Evolutionary conservation across 352 stramenopile genomes (phyloP).

Genomic region (Globisporangium okanoganense): DNA sequence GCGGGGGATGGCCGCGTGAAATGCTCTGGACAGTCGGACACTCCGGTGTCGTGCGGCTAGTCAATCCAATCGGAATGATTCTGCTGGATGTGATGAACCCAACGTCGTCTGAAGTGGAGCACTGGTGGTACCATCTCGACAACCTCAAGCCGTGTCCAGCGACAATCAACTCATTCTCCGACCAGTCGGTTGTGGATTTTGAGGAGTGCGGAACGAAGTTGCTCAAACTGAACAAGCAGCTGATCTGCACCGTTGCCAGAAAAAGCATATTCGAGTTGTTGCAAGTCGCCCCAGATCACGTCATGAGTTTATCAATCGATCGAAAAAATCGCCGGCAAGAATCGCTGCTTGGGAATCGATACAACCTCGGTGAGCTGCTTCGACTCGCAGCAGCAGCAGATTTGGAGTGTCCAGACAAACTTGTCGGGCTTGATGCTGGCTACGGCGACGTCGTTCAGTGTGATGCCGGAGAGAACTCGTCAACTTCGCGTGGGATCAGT

Average conservation of each 20-base stretch:
- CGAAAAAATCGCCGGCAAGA: constrained; percentile 11
- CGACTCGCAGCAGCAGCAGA: constrained; percentile 48
- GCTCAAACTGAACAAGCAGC: constrained; percentile 33
- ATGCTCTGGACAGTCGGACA: constrained; percentile 76
- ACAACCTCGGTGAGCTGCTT: constrained; percentile 50
- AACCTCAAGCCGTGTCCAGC: constrained; percentile 25
- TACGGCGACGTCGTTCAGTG: background rate
- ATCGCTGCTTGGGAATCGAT: constrained; percentile 30
- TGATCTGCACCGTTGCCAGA: constrained; percentile 58
- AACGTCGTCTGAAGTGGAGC: constrained; percentile 36
- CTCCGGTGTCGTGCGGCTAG: constrained; percentile 38
- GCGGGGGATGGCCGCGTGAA: constrained; percentile 30
- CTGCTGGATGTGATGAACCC: constrained; percentile 65
- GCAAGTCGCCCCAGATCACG: constrained; percentile 48
- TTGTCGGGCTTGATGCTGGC: constrained; percentile 26
- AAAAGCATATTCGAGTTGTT: constrained; percentile 61
- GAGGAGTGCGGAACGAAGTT: constrained; percentile 30
- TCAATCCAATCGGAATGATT: constrained; percentile 53
- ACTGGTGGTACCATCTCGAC: constrained; percentile 75
- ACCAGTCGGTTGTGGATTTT: constrained; percentile 43
- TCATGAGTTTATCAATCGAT: constrained; percentile 49
- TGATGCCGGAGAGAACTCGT: constrained; percentile 11
- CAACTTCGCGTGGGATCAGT: constrained; percentile 7
- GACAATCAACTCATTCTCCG: constrained; percentile 18
- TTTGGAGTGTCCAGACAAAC: constrained; percentile 44